phyloP scores from a whole-genome alignment of 164 flowering plant genomes.

The Tetracentron sinense region DNA sequence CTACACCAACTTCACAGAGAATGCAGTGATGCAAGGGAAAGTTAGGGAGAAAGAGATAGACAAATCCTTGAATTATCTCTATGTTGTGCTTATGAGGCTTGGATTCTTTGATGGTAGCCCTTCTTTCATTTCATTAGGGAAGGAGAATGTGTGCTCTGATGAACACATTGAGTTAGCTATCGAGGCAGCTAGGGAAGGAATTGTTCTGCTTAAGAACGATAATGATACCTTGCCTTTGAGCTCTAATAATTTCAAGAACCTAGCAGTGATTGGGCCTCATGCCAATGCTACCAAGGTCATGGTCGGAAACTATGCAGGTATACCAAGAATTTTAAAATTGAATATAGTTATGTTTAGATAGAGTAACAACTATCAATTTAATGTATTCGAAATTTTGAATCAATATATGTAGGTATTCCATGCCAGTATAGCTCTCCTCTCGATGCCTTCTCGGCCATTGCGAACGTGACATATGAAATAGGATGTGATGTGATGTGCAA shows the following conservation, averaged over 20 bases:
- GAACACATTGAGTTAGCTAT: conserved; percentile 36
- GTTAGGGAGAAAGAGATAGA: conserved; percentile 27
- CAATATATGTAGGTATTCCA: conserved; percentile 10
- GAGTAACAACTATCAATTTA: background rate
- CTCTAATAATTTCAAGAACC: conserved; percentile 1
- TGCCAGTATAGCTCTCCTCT: conserved; percentile 16
- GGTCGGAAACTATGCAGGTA: conserved; percentile 53
- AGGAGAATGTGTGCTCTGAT: conserved; percentile 34
- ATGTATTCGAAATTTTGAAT: background rate
- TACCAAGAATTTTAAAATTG: conserved; percentile 13
- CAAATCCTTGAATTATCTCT: conserved; percentile 31
- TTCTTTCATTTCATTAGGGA: conserved; percentile 24
- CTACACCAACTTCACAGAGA: conserved; percentile 18
- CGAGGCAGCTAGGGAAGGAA: conserved; percentile 54
- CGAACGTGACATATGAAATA: background rate
- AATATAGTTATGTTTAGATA: conserved; percentile 13
- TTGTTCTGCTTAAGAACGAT: conserved; percentile 51
- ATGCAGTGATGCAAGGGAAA: conserved; percentile 28
- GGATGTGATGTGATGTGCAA: conserved; percentile 15
- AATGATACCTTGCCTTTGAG: conserved; percentile 27
- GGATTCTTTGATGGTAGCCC: conserved; percentile 47
- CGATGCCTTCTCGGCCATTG: conserved; percentile 6
- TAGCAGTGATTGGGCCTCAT: conserved; percentile 52
- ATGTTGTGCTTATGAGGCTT: conserved; percentile 37
- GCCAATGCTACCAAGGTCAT: conserved; percentile 36